Conservation (phyloP, 257 asterid genomes). For the Anisodus tanguticus region DNA sequence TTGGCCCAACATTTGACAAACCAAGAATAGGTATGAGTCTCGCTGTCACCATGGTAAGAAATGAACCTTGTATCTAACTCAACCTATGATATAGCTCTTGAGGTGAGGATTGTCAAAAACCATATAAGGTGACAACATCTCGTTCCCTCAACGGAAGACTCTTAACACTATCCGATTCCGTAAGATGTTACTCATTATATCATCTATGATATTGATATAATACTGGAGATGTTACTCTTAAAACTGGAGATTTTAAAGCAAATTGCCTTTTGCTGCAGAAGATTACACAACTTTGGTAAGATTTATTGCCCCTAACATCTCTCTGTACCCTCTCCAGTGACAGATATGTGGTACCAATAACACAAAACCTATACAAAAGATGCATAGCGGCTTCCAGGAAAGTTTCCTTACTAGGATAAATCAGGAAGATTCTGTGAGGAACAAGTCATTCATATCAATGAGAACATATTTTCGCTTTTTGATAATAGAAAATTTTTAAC, state of each 20-base stretch:
- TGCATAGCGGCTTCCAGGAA: background rate
- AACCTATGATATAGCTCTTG: background rate
- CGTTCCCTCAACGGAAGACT: background rate
- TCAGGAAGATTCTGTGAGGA: background rate
- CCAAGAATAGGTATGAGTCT: background rate
- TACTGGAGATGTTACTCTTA: background rate
- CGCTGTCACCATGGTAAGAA: background rate
- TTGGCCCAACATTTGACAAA: background rate
- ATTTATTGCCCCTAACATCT: conserved; percentile 12
- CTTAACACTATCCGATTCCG: background rate
- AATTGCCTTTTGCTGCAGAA: background rate
- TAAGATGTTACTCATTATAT: background rate
- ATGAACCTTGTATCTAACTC: background rate
- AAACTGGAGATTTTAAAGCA: background rate
- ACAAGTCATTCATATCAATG: background rate
- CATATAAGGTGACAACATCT: background rate
- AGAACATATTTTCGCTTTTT: background rate
- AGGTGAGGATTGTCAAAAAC: background rate
- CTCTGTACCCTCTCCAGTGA: background rate
- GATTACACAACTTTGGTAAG: conserved; percentile 1
- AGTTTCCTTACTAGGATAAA: conserved; percentile 9
- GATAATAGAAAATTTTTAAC: background rate
- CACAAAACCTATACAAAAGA: background rate
- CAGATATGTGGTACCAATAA: background rate
- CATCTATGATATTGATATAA: background rate